Percentiles rank a stretch among this genome's conserved stretches.
Conservation (phyloP, 345 rosid genomes). For the Iberis pinnata region DNA sequence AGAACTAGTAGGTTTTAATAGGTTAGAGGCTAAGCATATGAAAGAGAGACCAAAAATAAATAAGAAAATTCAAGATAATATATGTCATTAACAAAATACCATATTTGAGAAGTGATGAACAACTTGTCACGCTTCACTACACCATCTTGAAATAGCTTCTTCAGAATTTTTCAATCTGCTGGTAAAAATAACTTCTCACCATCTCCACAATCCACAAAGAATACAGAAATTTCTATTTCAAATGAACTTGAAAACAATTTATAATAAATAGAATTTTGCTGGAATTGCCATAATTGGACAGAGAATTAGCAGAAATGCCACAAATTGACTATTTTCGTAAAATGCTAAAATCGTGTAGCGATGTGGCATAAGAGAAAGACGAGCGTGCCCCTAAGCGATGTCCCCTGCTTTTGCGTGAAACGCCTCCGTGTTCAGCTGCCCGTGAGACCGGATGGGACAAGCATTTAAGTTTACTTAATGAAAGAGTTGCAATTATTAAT, state of each 20-base stretch:
- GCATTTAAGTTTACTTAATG: too few species aligned
- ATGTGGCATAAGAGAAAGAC: too few species aligned
- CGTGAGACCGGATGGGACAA: too few species aligned
- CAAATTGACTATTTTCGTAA: too few species aligned
- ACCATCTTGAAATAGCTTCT: conserved; percentile 57
- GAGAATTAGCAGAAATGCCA: too few species aligned
- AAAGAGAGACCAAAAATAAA: neutral
- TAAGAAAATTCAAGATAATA: conserved; percentile 7
- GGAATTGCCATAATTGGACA: too few species aligned
- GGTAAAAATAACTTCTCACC: neutral
- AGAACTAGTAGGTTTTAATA: neutral
- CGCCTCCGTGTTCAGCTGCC: too few species aligned
- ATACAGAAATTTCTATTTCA: neutral
- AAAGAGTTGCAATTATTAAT: too few species aligned
- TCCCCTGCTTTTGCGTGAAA: too few species aligned
- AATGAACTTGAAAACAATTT: neutral
- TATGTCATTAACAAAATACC: conserved; percentile 30
- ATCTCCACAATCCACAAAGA: neutral
- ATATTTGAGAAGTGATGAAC: conserved; percentile 68
- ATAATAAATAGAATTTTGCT: too few species aligned
- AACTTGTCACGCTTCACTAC: conserved; percentile 66
- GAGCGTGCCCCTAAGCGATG: too few species aligned
- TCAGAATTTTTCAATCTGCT: conserved; percentile 59
- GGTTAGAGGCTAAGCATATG: neutral
- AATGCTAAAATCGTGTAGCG: too few species aligned